Conservation (phyloP, 2,329 filamentous ascomycete genomes). For the Dactylellina parvicollis region DNA sequence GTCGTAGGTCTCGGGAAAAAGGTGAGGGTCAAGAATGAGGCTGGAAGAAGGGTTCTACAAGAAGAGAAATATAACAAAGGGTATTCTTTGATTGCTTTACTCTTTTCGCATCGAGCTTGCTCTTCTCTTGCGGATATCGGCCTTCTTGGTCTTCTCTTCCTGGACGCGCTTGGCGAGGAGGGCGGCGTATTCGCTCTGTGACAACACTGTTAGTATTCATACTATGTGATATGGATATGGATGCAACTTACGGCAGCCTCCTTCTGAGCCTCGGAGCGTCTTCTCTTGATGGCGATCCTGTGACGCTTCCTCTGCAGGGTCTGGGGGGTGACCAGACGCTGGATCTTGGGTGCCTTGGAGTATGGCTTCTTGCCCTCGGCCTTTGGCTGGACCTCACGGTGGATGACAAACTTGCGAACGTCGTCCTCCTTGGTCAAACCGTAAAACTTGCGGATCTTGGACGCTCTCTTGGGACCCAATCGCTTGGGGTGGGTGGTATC, state of each 20-base stretch:
- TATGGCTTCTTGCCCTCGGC: slow-evolving; percentile 96
- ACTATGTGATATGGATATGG: slow-evolving; percentile 7
- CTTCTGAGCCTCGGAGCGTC: slow-evolving; percentile 95
- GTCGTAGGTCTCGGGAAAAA: slow-evolving; percentile 2
- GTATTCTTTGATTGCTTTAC: slow-evolving; percentile 63
- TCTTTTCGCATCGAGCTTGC: slow-evolving; percentile 93
- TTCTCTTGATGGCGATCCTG: slow-evolving; percentile 96
- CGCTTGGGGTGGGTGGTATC: slow-evolving; percentile 99
- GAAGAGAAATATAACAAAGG: slow-evolving; percentile 10
- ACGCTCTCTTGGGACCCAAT: slow-evolving; percentile 98
- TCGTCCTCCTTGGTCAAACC: slow-evolving; percentile 99
- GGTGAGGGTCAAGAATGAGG: slow-evolving; percentile 1
- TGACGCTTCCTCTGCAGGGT: slow-evolving; percentile 99
- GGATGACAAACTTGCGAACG: slow-evolving; percentile 99
- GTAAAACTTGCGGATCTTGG: slow-evolving; percentile 99
- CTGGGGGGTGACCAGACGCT: slow-evolving; percentile 98
- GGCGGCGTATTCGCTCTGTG: slow-evolving; percentile 93
- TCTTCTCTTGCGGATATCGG: slow-evolving; percentile 94
- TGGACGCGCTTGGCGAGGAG: slow-evolving; percentile 95
- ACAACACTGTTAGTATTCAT: slow-evolving; percentile 2
- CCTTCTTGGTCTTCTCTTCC: slow-evolving; percentile 94
- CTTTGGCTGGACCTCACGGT: slow-evolving; percentile 96
- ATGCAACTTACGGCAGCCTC: slow-evolving; percentile 87
- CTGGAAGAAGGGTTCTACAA: slow-evolving; percentile 9
- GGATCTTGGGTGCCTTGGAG: slow-evolving; percentile 99